Conservation (phyloP, 495 filamentous ascomycete species). For the Penicillium subrubescens region DNA sequence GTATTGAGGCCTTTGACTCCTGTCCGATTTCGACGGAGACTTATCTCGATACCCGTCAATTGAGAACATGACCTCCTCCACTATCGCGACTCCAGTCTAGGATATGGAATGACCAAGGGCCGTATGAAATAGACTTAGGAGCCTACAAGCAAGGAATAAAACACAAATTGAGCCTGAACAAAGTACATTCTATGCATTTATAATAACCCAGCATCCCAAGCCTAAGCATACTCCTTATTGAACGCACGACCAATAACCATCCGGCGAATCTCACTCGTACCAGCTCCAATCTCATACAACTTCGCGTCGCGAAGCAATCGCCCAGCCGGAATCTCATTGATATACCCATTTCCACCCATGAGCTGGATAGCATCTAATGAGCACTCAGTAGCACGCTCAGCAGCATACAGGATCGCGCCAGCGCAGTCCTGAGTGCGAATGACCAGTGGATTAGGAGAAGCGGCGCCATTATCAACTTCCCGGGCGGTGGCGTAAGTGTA, state of each 20-base stretch:
- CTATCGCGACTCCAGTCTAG: too few species aligned
- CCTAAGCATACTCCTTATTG: constrained; percentile 73
- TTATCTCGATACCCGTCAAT: not conserved
- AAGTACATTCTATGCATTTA: not conserved
- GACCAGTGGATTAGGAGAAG: constrained; percentile 33
- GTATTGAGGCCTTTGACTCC: too few species aligned
- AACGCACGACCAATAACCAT: constrained; percentile 96
- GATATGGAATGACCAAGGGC: too few species aligned
- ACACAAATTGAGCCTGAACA: not conserved
- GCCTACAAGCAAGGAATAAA: not conserved
- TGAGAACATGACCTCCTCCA: not conserved
- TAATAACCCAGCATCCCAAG: not conserved
- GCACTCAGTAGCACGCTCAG: constrained; percentile 88
- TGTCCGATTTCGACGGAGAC: too few species aligned
- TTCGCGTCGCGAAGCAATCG: constrained; percentile 83
- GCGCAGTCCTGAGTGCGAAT: constrained; percentile 92
- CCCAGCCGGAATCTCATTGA: constrained; percentile 92
- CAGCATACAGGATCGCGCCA: constrained; percentile 90
- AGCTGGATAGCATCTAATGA: constrained; percentile 91
- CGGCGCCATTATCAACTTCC: constrained; percentile 69
- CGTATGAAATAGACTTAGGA: too few species aligned
- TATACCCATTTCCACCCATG: constrained; percentile 93
- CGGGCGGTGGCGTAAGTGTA: constrained; percentile 82
- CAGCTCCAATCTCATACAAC: constrained; percentile 96
- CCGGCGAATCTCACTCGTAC: constrained; percentile 88